Conservation (phyloP, 345 rosid species). For the Eucalyptus marginata region DNA sequence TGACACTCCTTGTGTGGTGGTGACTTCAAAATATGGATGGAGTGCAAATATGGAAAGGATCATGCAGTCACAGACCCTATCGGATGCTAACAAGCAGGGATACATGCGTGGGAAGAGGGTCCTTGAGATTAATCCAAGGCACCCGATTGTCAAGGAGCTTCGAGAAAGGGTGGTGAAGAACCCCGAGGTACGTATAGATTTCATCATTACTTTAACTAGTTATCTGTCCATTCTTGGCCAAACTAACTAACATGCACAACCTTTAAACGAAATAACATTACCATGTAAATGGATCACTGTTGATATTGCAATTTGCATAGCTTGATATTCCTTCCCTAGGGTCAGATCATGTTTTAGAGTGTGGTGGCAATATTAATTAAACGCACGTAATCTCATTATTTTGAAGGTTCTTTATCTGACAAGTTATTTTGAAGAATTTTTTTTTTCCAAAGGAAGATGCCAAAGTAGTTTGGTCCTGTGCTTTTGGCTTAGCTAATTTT, state of each 20-base stretch:
- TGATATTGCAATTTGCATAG: neutral
- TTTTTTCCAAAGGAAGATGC: neutral
- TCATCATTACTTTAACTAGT: neutral
- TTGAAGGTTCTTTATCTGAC: neutral
- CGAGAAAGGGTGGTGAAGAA: conserved; percentile 68
- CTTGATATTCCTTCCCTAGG: neutral
- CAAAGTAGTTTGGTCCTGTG: neutral
- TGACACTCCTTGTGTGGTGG: conserved; percentile 90
- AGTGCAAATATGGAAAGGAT: conserved; percentile 98
- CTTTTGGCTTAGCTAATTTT: neutral
- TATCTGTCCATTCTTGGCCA: neutral
- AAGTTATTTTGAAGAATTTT: neutral
- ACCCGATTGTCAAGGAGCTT: conserved; percentile 94
- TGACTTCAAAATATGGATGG: conserved; percentile 94
- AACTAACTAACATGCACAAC: neutral
- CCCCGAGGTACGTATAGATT: conserved; percentile 47
- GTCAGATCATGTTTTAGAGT: neutral
- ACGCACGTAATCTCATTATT: neutral
- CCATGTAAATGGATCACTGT: neutral
- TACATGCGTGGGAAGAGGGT: conserved; percentile 95
- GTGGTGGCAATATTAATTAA: neutral
- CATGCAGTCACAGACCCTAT: conserved; percentile 93
- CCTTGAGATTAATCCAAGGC: conserved; percentile 91
- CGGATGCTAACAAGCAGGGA: conserved; percentile 85
- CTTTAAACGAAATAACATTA: neutral